Conservation (phyloP, 768 basidiomycete genomes). For the Kwoniella pini region DNA sequence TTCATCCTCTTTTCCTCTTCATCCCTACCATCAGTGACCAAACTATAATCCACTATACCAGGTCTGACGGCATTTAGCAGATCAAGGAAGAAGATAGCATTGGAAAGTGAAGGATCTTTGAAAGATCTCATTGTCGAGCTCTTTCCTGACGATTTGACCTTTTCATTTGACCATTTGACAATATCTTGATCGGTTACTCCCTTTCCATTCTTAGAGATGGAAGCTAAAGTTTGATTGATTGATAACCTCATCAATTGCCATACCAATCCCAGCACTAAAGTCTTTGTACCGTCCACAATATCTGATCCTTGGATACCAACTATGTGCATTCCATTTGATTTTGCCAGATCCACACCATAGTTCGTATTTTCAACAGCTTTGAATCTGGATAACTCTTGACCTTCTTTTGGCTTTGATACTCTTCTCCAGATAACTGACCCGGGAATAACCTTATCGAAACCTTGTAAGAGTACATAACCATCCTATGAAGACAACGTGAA, state of each 20-base stretch:
- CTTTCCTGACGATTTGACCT: slow-evolving; percentile 65
- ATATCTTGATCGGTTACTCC: slow-evolving; percentile 91
- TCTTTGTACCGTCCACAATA: slow-evolving; percentile 90
- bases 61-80: slow-evolving; percentile 86
- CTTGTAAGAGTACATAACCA: slow-evolving; percentile 86
- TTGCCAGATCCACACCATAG: slow-evolving; percentile 88
- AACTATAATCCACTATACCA: slow-evolving; percentile 86
- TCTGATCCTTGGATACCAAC: slow-evolving; percentile 98
- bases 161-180: slow-evolving; percentile 92
- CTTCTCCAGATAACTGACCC: slow-evolving; percentile 92
- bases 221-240: slow-evolving; percentile 84
- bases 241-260: slow-evolving; percentile 96
- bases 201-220: slow-evolving; percentile 67
- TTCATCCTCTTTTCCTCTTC: slow-evolving; percentile 92
- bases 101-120: slow-evolving; percentile 87
- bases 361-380: slow-evolving; percentile 99
- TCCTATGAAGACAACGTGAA: slow-evolving; percentile 55
- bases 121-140: slow-evolving; percentile 72
- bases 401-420: slow-evolving; percentile 88
- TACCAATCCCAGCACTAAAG: slow-evolving; percentile 89
- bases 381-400: slow-evolving; percentile 83
- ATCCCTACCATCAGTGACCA: slow-evolving; percentile 63
- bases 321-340: slow-evolving; percentile 88
- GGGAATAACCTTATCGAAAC: slow-evolving; percentile 92
- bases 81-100: slow-evolving; percentile 89